Evolutionary conservation across 2,329 filamentous ascomycete species (phyloP).

Genomic region (Raffaelea deltoideospora): DNA sequence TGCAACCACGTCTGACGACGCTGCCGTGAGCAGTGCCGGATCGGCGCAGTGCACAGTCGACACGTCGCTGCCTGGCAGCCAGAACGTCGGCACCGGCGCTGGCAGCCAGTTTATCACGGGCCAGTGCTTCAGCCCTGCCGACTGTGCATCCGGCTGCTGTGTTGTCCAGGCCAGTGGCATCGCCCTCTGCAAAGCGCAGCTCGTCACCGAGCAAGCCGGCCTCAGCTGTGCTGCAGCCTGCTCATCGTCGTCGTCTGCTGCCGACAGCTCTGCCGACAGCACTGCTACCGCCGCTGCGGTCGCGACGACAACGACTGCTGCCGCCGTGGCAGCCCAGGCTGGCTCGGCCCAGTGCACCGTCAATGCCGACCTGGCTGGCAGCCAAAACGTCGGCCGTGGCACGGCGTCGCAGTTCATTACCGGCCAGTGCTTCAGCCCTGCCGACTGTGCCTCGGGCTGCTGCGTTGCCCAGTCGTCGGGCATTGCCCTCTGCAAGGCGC

Average conservation of each 20-base stretch:
- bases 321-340: not conserved
- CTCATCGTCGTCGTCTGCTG: not conserved
- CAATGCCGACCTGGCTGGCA: constrained; percentile 19
- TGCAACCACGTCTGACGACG: not conserved
- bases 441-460: constrained; percentile 16
- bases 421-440: constrained; percentile 13
- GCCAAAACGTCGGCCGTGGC: constrained; percentile 14
- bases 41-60: constrained; percentile 11
- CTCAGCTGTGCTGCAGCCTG: constrained; percentile 8
- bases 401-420: constrained; percentile 15
- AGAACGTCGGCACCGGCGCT: constrained; percentile 14
- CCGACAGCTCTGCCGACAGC: not conserved
- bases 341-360: constrained; percentile 8
- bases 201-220: constrained; percentile 6
- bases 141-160: constrained; percentile 17
- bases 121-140: constrained; percentile 13
- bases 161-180: constrained; percentile 8
- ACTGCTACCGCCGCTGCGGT: not conserved
- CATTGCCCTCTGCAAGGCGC: constrained; percentile 7
- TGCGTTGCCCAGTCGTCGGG: constrained; percentile 11
- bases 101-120: constrained; percentile 16
- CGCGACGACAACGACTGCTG: not conserved
- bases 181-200: constrained; percentile 8
- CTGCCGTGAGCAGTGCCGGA: not conserved
- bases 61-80: constrained; percentile 18